Evolutionary conservation across 306 rosid genomes (phyloP), one percentile per base, ranked within the genome.

Genomic region (Alnus rubra): DNA sequence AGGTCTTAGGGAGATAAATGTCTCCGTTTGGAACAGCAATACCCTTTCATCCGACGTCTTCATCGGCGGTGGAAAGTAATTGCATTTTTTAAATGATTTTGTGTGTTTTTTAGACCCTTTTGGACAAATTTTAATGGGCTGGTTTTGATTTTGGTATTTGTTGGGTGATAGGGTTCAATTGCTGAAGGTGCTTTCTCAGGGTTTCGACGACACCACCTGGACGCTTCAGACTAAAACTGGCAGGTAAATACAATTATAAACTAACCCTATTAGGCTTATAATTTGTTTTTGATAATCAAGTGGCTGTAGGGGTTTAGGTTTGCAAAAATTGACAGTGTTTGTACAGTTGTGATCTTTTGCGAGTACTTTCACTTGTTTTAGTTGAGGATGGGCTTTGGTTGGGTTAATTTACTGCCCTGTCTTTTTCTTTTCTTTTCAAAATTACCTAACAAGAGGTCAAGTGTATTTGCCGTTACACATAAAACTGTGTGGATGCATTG

Each of bases 21-120:
- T 87, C 59, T 0, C 74, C 14, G 98, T 94, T 74, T 92, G 98
- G 98, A 94, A 94, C 87, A 92, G 96, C 89, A 92, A 94, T 63
- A 88, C 91, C 6, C 35, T 92, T 86, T 49, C 89, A 52, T 84
- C 39, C 37, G 98, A 94, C 68, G 98, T 89, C 84, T 92, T 89
- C 58, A 94, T 94, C 73, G 98, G 97, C 73, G 87, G 82, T 60
- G 97, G 93, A 79, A 94, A 83, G 98, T 91, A 84, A 82, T 68
- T 75, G 42, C 28, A 13, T 10, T 58, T 76, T 74, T 9, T 65
- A 52, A 16, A 31, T 65, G 54, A 73, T 39, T 23, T 52, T 55
- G 3, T 69, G 6, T 23, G 54, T n/a, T 15, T 44, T 50, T 68
- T 19, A 5, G 35, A 35, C 72, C 69, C 63, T 62, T 33, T 49